phyloP scores from a whole-genome alignment of 2,329 filamentous ascomycete genomes.

The Diaporthe citrichinensis region DNA sequence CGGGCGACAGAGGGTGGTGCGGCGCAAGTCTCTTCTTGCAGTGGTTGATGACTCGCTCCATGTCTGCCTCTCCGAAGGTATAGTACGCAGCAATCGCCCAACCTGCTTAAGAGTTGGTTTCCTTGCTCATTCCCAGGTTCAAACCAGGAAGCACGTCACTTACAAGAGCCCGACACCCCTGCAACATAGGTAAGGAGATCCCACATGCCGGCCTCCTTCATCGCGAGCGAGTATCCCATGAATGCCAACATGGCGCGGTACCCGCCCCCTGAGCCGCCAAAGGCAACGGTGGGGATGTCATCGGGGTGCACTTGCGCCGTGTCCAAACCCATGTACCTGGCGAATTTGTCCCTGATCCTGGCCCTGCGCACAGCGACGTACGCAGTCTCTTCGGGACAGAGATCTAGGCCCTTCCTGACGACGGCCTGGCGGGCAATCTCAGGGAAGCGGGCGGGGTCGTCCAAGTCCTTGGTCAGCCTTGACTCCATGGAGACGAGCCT shows the following conservation, averaged over 20 bases:
- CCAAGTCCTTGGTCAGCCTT: not conserved
- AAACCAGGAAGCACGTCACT: not conserved
- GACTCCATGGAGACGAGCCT: not conserved
- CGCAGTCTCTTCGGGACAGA: slow-evolving; percentile 25
- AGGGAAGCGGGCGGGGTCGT: slow-evolving; percentile 16
- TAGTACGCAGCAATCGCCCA: slow-evolving; percentile 38
- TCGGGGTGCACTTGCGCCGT: slow-evolving; percentile 7
- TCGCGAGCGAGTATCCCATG: slow-evolving; percentile 33
- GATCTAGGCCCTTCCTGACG: slow-evolving; percentile 2
- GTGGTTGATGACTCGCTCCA: slow-evolving; percentile 30
- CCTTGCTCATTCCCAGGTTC: not conserved
- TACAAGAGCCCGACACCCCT: slow-evolving; percentile 35
- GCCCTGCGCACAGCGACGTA: slow-evolving; percentile 13
- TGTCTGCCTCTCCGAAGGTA: slow-evolving; percentile 27
- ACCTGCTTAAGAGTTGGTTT: slow-evolving; percentile 15
- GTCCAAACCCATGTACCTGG: slow-evolving; percentile 21
- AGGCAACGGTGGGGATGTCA: slow-evolving; percentile 17
- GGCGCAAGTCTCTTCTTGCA: slow-evolving; percentile 35
- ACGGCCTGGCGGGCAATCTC: slow-evolving; percentile 1
- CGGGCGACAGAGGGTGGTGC: slow-evolving; percentile 35
- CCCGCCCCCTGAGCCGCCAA: slow-evolving; percentile 33
- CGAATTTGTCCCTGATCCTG: not conserved
- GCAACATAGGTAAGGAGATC: slow-evolving; percentile 32
- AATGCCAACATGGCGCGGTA: slow-evolving; percentile 36
- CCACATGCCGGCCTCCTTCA: slow-evolving; percentile 33